Evolutionary conservation across 352 stramenopile genomes (phyloP).

Genomic region (Globisporangium recalcitrans): DNA sequence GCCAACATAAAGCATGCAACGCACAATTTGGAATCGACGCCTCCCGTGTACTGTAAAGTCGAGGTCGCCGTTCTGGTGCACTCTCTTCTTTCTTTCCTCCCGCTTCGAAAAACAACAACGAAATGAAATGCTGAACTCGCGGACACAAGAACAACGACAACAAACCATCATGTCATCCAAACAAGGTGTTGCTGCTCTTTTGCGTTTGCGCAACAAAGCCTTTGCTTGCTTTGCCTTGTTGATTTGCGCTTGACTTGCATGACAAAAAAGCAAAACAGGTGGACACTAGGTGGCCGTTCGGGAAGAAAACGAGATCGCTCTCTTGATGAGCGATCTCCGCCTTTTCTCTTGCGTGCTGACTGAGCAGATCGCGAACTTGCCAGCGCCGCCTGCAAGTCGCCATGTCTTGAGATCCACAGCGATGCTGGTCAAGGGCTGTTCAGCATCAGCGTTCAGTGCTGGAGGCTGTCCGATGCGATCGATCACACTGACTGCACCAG

Average conservation of each 20-base stretch:
- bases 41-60: not conserved
- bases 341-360: too few species aligned
- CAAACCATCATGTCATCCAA: not conserved
- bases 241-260: not conserved
- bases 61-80: not conserved
- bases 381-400: too few species aligned
- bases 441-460: too few species aligned
- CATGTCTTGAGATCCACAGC: too few species aligned
- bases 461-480: too few species aligned
- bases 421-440: too few species aligned
- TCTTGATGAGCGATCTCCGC: too few species aligned
- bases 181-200: not conserved
- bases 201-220: not conserved
- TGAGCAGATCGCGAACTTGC: too few species aligned
- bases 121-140: not conserved
- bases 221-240: not conserved
- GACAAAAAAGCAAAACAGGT: too few species aligned
- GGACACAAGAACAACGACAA: not conserved
- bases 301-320: too few species aligned
- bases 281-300: too few species aligned
- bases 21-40: not conserved
- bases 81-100: not conserved
- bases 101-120: constrained; percentile 4
- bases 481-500: too few species aligned
- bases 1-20: not conserved